Evolutionary conservation across 1,284 basidiomycete species (phyloP), one percentile per base, ranked within the genome.

Genomic region (Malassezia furfur): DNA sequence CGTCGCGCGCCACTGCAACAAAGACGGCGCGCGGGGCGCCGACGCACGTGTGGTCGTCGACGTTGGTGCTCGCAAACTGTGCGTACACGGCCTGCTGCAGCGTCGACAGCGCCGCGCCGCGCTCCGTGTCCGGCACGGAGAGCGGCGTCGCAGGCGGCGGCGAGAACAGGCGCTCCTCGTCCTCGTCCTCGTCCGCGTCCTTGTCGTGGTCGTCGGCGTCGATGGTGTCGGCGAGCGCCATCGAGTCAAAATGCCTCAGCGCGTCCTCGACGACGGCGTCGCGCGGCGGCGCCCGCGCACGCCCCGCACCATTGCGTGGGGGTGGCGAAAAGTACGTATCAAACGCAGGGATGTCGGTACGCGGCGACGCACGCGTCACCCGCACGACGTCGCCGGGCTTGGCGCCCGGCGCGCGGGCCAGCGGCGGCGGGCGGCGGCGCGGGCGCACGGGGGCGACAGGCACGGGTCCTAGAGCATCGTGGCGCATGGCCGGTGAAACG

Each of bases 41-140:
- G 11, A 48, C 50, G 57, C 67, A 69, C n/a, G 48, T 31, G 30
- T 69, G 67, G 35, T 69, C 67, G n/a, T 43, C 51, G 57, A 69
- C 37, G 21, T 57, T 45, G 36, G 57, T 57, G 12, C 59, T 48
- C 0, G 62, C 46, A 48, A 69, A 69, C 45, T 68, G 64, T 32
- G 56, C 57, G 48, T 63, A 59, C 43, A 66, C 66, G 6, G 15
- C 15, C 19, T 41, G n/a, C 19, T 55, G 54, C 11, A 45, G 11
- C 10, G 47, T 25, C 9, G 28, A 38, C 40, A 43, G 40, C 40
- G 6, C 11, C 14, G n/a, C n/a, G n/a, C 14, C 34, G 14, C 3
- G 10, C 17, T 25, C 22, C 14, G 7, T 8, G 2, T 46, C 31
- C 32, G 19, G 40, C 40, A n/a, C 25, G 2, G 44, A 15, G 25